A percentile compares a stretch with the other conserved stretches of the same genome.
These are phyloP conservation scores for Rhododendron vialii DNA, from an alignment of 148 eudicot species.

Conservation along the genomic window DNA sequence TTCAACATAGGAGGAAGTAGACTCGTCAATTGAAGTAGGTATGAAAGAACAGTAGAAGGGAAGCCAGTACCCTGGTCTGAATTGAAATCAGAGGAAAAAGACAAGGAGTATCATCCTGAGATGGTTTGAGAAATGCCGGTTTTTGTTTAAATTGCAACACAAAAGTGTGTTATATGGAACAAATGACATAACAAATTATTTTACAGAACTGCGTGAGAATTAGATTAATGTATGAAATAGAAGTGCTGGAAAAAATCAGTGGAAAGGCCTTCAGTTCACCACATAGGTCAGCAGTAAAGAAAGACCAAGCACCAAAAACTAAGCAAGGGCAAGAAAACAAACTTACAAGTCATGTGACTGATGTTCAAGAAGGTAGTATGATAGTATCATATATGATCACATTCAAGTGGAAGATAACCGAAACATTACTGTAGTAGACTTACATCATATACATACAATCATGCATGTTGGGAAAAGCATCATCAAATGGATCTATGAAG, in stretches of 20 bases:
- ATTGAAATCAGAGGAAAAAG: background rate
- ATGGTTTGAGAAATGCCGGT: background rate
- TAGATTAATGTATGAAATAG: background rate
- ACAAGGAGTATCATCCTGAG: background rate
- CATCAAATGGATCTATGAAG: constrained; percentile 82
- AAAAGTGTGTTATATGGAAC: background rate
- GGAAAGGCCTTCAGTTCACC: background rate
- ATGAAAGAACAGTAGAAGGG: background rate
- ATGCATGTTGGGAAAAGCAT: constrained; percentile 59
- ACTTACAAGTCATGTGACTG: background rate
- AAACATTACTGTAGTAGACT: constrained; percentile 21
- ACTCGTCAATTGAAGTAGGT: background rate
- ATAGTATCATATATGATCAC: background rate
- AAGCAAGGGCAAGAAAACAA: background rate
- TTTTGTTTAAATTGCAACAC: background rate
- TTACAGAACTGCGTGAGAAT: background rate
- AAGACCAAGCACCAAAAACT: background rate
- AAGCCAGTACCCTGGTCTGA: background rate
- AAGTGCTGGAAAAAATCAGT: background rate
- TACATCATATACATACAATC: constrained; percentile 67
- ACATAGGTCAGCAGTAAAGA: background rate
- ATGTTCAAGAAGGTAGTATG: background rate
- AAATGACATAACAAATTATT: background rate
- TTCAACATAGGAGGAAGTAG: background rate
- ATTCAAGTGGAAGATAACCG: background rate